These are phyloP conservation scores for Crotalaria pallida DNA, from an alignment of 306 rosid genomes.

Conservation along the genomic window DNA sequence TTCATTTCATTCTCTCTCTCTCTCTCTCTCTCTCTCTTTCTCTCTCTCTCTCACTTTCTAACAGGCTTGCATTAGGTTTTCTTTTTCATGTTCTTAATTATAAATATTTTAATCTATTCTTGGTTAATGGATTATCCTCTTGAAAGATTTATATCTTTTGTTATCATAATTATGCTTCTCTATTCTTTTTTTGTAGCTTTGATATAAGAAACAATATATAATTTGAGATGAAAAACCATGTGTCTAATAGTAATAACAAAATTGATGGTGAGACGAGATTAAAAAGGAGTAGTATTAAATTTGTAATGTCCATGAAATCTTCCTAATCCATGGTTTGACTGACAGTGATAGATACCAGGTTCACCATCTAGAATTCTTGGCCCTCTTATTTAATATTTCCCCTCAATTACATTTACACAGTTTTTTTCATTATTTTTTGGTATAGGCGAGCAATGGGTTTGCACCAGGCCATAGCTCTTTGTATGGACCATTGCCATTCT, in stretches of 20 bases:
- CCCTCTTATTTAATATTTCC: not conserved
- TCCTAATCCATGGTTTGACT: not conserved
- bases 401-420: not conserved
- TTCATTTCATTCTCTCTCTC: too few species aligned
- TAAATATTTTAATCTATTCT: too few species aligned
- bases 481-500: slow-evolving; percentile 71
- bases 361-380: not conserved
- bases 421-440: too few species aligned
- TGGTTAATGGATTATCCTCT: too few species aligned
- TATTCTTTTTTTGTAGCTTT: not conserved
- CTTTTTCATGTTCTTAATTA: too few species aligned
- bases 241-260: not conserved
- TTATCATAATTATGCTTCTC: not conserved
- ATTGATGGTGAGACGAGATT: not conserved
- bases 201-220: not conserved
- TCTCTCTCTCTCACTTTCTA: too few species aligned
- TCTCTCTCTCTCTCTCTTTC: too few species aligned
- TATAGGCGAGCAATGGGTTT: slow-evolving; percentile 69
- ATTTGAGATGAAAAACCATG: not conserved
- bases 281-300: not conserved
- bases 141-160: not conserved
- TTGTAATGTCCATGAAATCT: not conserved
- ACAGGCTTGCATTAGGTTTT: not conserved
- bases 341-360: not conserved
- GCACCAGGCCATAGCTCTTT: slow-evolving; percentile 82